A percentile compares a stretch with the other conserved stretches of the same genome.
phyloP scores from a whole-genome alignment of 1,139 yeast genomes.

The Zygosaccharomyces sapae region DNA sequence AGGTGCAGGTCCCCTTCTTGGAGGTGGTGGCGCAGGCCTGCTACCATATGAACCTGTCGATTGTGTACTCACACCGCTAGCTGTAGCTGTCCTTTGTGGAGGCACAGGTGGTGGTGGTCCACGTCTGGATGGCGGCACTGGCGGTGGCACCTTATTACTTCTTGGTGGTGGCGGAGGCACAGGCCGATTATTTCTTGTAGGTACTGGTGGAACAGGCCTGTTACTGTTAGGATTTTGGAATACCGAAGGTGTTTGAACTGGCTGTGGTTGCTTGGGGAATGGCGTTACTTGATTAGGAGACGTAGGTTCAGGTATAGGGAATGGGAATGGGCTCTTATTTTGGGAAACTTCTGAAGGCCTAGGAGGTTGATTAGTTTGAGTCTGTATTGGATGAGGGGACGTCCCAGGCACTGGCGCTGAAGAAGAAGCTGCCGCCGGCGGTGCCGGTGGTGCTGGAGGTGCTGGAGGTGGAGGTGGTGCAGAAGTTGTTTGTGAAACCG shows the following conservation, averaged over 20 bases:
- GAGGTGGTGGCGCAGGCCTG: conserved; percentile 31
- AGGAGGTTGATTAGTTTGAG: conserved; percentile 11
- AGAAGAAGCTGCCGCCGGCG: not conserved
- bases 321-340: conserved; percentile 18
- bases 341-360: conserved; percentile 23
- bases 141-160: conserved; percentile 11
- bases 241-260: conserved; percentile 24
- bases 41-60: conserved; percentile 5
- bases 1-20: conserved; percentile 29
- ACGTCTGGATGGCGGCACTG: conserved; percentile 17
- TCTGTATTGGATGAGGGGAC: not conserved
- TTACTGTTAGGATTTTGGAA: conserved; percentile 7
- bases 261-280: conserved; percentile 32
- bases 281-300: conserved; percentile 16
- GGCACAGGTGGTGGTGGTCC: conserved; percentile 33
- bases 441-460: conserved; percentile 6
- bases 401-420: no score
- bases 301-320: conserved; percentile 17
- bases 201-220: conserved; percentile 16
- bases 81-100: conserved; percentile 18
- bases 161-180: conserved; percentile 15
- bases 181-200: conserved; percentile 11
- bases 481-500: no score
- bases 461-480: conserved; percentile 14
- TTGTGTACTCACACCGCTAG: conserved; percentile 1